phyloP scores from a whole-genome alignment of 768 basidiomycete genomes.

The Tylopilus sp. region DNA sequence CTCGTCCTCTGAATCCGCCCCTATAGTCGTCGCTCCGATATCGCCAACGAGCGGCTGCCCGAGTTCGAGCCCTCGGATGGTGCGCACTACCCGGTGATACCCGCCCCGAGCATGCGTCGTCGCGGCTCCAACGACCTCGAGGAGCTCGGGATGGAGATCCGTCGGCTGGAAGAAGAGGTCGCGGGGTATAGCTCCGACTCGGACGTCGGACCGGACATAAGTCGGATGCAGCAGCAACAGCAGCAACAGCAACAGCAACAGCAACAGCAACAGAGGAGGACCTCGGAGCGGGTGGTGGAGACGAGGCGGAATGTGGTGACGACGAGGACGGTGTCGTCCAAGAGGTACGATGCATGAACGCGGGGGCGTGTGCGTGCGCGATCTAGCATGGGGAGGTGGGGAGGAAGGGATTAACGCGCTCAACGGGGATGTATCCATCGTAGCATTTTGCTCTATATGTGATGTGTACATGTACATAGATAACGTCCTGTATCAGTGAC shows the following conservation, averaged over 20 bases:
- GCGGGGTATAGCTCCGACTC: slow-evolving; percentile 33
- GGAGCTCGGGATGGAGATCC: slow-evolving; percentile 62
- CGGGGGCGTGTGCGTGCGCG: too few relatives aligned
- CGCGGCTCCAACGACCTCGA: slow-evolving; percentile 40
- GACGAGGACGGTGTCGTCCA: slow-evolving; percentile 50
- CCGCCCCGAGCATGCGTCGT: slow-evolving; percentile 61
- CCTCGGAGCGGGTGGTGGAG: slow-evolving; percentile 62
- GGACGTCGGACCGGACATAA: not conserved
- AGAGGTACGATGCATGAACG: slow-evolving; percentile 46
- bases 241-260: not conserved
- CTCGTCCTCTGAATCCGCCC: too few relatives aligned
- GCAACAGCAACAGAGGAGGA: not conserved
- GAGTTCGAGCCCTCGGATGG: slow-evolving; percentile 39
- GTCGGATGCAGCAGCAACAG: not conserved
- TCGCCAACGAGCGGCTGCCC: slow-evolving; percentile 74
- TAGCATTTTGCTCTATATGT: too few relatives aligned
- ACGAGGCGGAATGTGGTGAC: slow-evolving; percentile 44
- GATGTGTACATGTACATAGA: too few relatives aligned
- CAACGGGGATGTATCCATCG: too few relatives aligned
- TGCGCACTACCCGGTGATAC: slow-evolving; percentile 43
- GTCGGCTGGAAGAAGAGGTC: slow-evolving; percentile 55
- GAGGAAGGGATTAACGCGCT: too few relatives aligned
- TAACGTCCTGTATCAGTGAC: too few relatives aligned
- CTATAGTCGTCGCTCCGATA: slow-evolving; percentile 68
- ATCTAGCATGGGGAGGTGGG: too few relatives aligned